Base-by-base conservation (phyloP, 1,284 basidiomycete genomes). In the Trichosporon sp. region DNA sequence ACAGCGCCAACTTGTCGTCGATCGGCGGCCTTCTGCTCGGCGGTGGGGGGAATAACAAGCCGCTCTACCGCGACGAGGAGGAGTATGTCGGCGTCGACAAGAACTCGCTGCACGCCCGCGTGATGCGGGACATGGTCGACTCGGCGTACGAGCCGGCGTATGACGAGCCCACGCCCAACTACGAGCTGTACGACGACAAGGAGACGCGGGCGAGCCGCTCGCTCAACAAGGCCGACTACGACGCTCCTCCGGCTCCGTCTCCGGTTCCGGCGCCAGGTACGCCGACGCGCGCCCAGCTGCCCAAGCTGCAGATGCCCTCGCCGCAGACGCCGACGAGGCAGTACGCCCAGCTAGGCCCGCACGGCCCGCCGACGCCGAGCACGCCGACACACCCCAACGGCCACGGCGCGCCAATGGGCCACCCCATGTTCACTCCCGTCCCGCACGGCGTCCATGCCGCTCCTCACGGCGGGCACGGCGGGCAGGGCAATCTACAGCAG, bases 11-110 rank as follows among this genome's bases (percentile, higher is more conserved):
- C 61, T 54, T 66, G 2, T 60, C 61, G 4, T 56, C 56, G 10
- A 69, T 69, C 40, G 68, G 68, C 36, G 65, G 63, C 23, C 63
- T 69, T 2, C 58, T 68, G 13, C 37, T 68, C n/a, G 31, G 34
- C 60, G 21, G 16, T 2, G 57, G 37, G 23, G 5, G 6, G 16
- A 21, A 37, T 36, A n/a, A 8, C n/a, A 31, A 27, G 11, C 19
- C 21, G 27, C 27, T 21, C 14, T 25, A 32, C 31, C 56, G 29
- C 46, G 57, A 62, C 54, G 54, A 61, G 14, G 37, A 58, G 33
- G 32, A 46, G 14, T 34, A 49, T 19, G 16, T 31, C 21, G 52
- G 49, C 10, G n/a, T 37, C n/a, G 16, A 54, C 49, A 54, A 54
- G 49, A 31, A 54, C 49, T 54, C 49, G 27, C 49, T 54, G 49